These are phyloP conservation scores for Heliosperma pusillum DNA, from an alignment of 148 eudicot species.

Conservation along the genomic window DNA sequence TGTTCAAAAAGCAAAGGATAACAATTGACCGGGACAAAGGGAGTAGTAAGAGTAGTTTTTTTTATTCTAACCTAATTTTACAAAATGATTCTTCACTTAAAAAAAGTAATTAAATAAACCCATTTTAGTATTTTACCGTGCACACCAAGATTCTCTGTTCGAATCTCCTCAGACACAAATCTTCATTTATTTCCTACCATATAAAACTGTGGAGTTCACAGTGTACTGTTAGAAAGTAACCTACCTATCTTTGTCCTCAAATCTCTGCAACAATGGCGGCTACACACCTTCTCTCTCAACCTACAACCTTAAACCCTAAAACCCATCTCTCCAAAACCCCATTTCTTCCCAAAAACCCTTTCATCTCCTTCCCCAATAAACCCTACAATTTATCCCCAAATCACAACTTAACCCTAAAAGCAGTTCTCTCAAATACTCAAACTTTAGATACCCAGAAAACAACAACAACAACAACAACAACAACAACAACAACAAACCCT, in stretches of 20 bases:
- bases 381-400: neutral
- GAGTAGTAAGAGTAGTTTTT: too few species aligned
- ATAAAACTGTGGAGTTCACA: neutral
- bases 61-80: too few species aligned
- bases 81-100: too few species aligned
- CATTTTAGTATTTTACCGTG: too few species aligned
- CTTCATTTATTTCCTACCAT: neutral
- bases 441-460: conserved; percentile 4
- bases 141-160: neutral
- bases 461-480: neutral
- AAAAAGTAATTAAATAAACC: too few species aligned
- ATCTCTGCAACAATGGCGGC: conserved; percentile 5
- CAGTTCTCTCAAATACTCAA: neutral
- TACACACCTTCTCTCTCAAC: neutral
- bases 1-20: too few species aligned
- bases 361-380: neutral
- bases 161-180: neutral
- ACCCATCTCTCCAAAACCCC: neutral
- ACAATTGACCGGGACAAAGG: too few species aligned
- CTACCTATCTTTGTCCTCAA: conserved; percentile 1
- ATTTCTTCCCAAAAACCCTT: neutral
- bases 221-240: neutral
- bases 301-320: neutral
- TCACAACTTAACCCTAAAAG: neutral
- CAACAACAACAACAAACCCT: neutral